These are phyloP conservation scores for Penstemon eatonii DNA, from an alignment of 257 asterid genomes.

Conservation along the genomic window DNA sequence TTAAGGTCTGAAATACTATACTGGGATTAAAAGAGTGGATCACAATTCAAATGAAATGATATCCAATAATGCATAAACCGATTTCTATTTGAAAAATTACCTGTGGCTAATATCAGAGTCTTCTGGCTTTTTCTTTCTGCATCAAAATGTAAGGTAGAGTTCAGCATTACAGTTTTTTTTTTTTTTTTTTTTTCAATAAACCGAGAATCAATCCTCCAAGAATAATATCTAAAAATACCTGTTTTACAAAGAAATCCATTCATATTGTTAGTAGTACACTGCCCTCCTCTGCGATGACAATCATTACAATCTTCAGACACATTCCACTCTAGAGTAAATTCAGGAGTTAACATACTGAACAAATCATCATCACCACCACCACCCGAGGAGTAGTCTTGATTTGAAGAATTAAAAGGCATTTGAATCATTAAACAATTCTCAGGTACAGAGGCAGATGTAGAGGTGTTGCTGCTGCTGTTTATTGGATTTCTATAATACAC, in stretches of 20 bases:
- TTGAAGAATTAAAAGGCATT: slow-evolving; percentile 25
- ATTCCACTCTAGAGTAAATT: slow-evolving; percentile 32
- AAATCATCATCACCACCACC: background rate
- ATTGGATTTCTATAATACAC: slow-evolving; percentile 19
- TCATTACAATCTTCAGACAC: slow-evolving; percentile 30
- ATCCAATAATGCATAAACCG: background rate
- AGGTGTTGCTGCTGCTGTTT: too few species aligned
- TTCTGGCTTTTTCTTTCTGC: slow-evolving; percentile 8
- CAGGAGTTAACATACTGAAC: slow-evolving; percentile 15
- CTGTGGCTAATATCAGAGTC: slow-evolving; percentile 24
- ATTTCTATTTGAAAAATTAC: slow-evolving; percentile 19
- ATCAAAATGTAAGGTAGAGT: background rate
- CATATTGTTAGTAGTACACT: slow-evolving; percentile 4
- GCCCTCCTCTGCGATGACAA: slow-evolving; percentile 37
- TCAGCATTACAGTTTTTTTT: too few species aligned
- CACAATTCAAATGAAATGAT: background rate
- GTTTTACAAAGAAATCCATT: slow-evolving; percentile 21
- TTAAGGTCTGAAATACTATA: slow-evolving; percentile 5
- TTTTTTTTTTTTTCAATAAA: too few species aligned
- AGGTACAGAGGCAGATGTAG: too few species aligned
- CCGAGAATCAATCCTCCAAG: background rate
- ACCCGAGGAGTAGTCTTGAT: background rate
- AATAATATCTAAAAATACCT: slow-evolving; percentile 17
- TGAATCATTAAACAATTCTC: slow-evolving; percentile 7
- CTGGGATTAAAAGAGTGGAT: background rate